These are phyloP conservation scores for Cunninghamia lanceolata DNA, from an alignment of 75 land plant species.

Conservation along the genomic window DNA sequence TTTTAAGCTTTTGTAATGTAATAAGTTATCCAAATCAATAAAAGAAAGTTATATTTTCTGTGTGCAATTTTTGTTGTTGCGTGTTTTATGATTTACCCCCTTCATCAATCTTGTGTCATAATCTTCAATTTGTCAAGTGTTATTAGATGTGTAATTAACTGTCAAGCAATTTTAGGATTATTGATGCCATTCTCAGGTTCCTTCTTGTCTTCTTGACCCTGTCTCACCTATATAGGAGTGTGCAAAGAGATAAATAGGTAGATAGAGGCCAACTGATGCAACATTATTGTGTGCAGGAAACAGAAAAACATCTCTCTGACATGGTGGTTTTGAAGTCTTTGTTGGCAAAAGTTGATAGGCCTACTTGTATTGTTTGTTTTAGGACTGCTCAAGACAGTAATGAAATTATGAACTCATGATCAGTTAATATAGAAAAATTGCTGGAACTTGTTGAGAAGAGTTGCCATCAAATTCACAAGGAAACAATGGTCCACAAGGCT, in stretches of 20 bases:
- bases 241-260: not conserved
- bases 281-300: constrained; percentile 51
- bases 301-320: constrained; percentile 92
- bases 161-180: not conserved
- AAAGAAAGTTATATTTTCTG: too few species aligned
- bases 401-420: constrained; percentile 95
- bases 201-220: not conserved
- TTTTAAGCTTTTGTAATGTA: too few species aligned
- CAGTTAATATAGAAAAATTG: constrained; percentile 86
- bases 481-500: constrained; percentile 97
- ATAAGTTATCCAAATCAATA: too few species aligned
- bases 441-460: constrained; percentile 98
- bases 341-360: constrained; percentile 94
- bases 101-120: not conserved
- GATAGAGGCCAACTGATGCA: not conserved
- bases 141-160: not conserved
- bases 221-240: not conserved
- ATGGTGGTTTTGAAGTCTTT: constrained; percentile 95
- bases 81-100: too few species aligned
- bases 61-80: too few species aligned
- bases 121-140: not conserved
- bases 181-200: not conserved
- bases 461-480: constrained; percentile 99
- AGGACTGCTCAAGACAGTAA: constrained; percentile 77
- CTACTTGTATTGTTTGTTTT: constrained; percentile 80